Evolutionary conservation across 768 basidiomycete genomes (phyloP).

Genomic region (Mycena galopus): DNA sequence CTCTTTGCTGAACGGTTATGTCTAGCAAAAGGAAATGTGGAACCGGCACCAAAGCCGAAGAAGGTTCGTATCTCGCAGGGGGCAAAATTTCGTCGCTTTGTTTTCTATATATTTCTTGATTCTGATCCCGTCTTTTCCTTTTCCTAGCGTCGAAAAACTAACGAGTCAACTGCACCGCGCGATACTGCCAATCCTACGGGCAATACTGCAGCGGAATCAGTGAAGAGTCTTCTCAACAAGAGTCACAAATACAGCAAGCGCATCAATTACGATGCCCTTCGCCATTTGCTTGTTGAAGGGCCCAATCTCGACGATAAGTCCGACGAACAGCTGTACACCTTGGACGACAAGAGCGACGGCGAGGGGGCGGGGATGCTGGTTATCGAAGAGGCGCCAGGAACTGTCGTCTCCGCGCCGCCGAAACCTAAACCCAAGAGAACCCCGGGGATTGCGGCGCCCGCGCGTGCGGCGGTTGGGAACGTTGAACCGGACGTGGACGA

Average conservation of each 20-base stretch:
- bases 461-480: neutral
- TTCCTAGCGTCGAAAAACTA: constrained; percentile 76
- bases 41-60: constrained; percentile 66
- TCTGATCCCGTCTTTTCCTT: constrained; percentile 16
- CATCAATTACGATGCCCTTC: constrained; percentile 93
- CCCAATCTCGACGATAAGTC: constrained; percentile 59
- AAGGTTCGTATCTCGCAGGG: constrained; percentile 77
- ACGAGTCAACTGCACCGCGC: constrained; percentile 67
- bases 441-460: constrained; percentile 34
- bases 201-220: constrained; percentile 81
- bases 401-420: constrained; percentile 45
- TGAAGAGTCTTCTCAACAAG: constrained; percentile 84
- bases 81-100: constrained; percentile 43
- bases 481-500: constrained; percentile 28
- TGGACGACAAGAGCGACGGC: constrained; percentile 57
- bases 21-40: constrained; percentile 74
- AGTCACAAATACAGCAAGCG: constrained; percentile 91
- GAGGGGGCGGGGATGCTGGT: constrained; percentile 48
- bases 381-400: constrained; percentile 62
- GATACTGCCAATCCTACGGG: constrained; percentile 81
- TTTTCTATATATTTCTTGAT: constrained; percentile 35
- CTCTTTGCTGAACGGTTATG: constrained; percentile 59
- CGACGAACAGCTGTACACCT: constrained; percentile 56
- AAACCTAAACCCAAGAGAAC: constrained; percentile 41
- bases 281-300: constrained; percentile 76